Base-by-base conservation (phyloP, 73 alveolate species). In the Diophrys appendiculata region DNA sequence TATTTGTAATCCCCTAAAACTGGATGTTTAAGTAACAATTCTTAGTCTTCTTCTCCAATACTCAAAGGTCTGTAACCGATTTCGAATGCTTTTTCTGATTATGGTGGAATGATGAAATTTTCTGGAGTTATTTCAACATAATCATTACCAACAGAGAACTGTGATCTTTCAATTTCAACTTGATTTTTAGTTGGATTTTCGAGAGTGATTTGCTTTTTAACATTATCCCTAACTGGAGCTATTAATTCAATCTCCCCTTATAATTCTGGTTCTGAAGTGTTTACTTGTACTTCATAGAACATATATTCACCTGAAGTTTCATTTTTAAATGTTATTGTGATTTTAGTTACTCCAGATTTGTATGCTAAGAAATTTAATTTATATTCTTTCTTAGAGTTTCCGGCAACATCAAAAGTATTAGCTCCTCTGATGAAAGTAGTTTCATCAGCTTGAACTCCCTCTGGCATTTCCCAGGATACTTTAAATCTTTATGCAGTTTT, bases 391-490 rank as follows among this genome's bases (percentile, higher is more conserved):
- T 90, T 83, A 29, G 98, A 92, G 83, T 94, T 96, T 23, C 98
- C 96, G 29, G 99, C 92, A 1, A 96, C 98, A 84, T 97, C 99
- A 56, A 97, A 87, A 65, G 99, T 97, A 82, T 90, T 95, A 22
- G 99, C 99, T 55, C 99, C 99, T 84, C 96, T 90, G 56, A 97
- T 91, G 81, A 97, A 92, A 2, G 95, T 80, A 29, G 97, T 78
- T 2, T 87, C 89, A 70, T 90, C 98, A 13, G 31, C 53, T n/a
- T 89, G 96, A n/a, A n/a, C n/a, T 14, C 99, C 99, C 68, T 77
- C 88, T 67, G 93, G 98, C 31, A 95, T 78, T 14, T 88, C 94
- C 99, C 98, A 96, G 56, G 97, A 83, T 0, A 97, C 99, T 60
- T 96, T 94, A 88, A 97, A 97, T 91, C 99, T 86, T 74, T 97